These are phyloP conservation scores for Solanum sejunctum DNA, from an alignment of 257 asterid genomes.

Conservation along the genomic window DNA sequence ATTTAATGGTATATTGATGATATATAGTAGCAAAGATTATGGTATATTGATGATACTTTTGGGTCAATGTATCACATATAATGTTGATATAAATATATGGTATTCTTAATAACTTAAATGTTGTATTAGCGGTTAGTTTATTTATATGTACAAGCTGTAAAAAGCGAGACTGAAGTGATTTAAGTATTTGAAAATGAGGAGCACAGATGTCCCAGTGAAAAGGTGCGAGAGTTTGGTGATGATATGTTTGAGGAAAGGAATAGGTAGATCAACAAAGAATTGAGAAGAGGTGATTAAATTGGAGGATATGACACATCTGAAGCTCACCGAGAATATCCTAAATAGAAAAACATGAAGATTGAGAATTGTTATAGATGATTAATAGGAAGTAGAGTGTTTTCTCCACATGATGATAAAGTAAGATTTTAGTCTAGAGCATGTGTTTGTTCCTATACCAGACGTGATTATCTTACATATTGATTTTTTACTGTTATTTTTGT, in stretches of 20 bases:
- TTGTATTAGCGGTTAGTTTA: not conserved
- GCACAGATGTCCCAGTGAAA: not conserved
- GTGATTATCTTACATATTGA: too few species aligned
- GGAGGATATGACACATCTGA: not conserved
- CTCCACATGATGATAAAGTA: too few species aligned
- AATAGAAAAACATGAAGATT: rapidly evolving
- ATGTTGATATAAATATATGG: not conserved
- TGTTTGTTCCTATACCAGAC: too few species aligned
- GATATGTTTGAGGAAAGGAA: not conserved
- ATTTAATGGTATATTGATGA: not conserved
- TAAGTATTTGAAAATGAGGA: not conserved
- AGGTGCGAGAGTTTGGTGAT: not conserved
- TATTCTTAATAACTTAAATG: not conserved
- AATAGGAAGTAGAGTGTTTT: not conserved
- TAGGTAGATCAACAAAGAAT: not conserved
- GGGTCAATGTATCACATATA: not conserved
- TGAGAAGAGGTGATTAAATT: not conserved
- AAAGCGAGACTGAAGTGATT: not conserved
- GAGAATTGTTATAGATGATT: not conserved
- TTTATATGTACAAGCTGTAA: rapidly evolving
- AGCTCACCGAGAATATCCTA: rapidly evolving
- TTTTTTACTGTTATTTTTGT: too few species aligned
- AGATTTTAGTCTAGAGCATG: too few species aligned
- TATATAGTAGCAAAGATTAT: not conserved
- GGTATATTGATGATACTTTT: not conserved